phyloP scores from a whole-genome alignment of 1,139 yeast species.

The Yamadazyma oceani region DNA sequence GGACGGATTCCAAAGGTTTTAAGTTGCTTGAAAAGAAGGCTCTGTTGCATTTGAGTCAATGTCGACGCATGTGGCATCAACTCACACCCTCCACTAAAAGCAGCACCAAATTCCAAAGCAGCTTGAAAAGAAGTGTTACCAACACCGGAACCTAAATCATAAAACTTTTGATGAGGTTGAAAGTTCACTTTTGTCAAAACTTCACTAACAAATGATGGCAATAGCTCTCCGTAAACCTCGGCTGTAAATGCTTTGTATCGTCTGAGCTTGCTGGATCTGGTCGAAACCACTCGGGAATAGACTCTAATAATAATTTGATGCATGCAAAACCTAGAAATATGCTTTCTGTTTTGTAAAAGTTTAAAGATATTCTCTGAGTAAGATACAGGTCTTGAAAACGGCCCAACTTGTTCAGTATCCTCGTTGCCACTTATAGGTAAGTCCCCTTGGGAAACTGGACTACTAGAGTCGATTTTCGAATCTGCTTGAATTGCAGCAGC shows the following conservation, averaged over 20 bases:
- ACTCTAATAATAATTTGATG: conserved; percentile 72
- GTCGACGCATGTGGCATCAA: conserved; percentile 80
- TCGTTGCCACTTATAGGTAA: too few species aligned
- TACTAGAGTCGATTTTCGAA: too few species aligned
- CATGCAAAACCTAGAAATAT: conserved; percentile 56
- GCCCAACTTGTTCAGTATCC: background rate
- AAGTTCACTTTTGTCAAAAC: conserved; percentile 66
- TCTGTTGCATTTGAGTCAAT: conserved; percentile 60
- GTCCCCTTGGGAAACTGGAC: too few species aligned
- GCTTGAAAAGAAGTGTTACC: conserved; percentile 92
- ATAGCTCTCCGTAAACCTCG: conserved; percentile 86
- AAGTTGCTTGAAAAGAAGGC: conserved; percentile 59
- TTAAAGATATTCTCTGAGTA: conserved; percentile 30
- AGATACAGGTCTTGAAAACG: conserved; percentile 19
- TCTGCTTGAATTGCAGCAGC: too few species aligned
- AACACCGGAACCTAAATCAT: conserved; percentile 91
- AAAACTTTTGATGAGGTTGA: conserved; percentile 54
- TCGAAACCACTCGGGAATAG: conserved; percentile 77
- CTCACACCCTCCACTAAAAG: conserved; percentile 81
- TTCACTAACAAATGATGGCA: conserved; percentile 73
- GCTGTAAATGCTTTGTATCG: conserved; percentile 85
- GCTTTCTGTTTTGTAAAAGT: conserved; percentile 29
- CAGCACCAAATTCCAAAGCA: conserved; percentile 80
- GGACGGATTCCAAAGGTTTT: conserved; percentile 61
- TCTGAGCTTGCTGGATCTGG: conserved; percentile 62